Conservation (phyloP, 345 rosid species). For the Sonneratia caseolaris region DNA sequence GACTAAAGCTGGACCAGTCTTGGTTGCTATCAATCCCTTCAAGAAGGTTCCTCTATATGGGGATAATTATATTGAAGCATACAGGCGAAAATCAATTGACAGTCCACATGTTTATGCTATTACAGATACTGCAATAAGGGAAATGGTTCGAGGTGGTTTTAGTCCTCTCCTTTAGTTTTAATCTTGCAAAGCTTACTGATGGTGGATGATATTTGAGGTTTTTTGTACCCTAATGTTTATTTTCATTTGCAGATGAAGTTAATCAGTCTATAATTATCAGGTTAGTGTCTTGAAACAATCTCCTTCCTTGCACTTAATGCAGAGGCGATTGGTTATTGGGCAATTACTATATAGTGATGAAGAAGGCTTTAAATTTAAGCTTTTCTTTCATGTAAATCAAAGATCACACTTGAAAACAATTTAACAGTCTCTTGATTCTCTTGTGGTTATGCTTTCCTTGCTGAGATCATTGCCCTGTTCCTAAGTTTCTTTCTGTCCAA, state of each 20-base stretch:
- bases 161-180: conserved; percentile 8
- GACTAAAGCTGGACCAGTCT: conserved; percentile 98
- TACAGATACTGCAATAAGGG: conserved; percentile 92
- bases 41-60: conserved; percentile 87
- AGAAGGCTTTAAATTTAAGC: background rate
- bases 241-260: conserved; percentile 78
- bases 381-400: background rate
- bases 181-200: background rate
- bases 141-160: conserved; percentile 83
- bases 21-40: conserved; percentile 96
- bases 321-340: background rate
- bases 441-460: background rate
- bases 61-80: conserved; percentile 66
- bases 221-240: conserved; percentile 18
- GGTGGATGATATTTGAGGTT: background rate
- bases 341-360: background rate
- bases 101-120: conserved; percentile 95
- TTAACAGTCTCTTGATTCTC: background rate
- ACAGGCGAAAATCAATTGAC: conserved; percentile 60
- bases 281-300: conserved; percentile 29
- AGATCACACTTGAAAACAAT: background rate
- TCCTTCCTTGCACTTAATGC: background rate
- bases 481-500: background rate
- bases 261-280: conserved; percentile 98
- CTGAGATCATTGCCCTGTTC: background rate